Evolutionary conservation across 805 yeast species (phyloP).

Genomic region (Hyphopichia homilentoma): DNA sequence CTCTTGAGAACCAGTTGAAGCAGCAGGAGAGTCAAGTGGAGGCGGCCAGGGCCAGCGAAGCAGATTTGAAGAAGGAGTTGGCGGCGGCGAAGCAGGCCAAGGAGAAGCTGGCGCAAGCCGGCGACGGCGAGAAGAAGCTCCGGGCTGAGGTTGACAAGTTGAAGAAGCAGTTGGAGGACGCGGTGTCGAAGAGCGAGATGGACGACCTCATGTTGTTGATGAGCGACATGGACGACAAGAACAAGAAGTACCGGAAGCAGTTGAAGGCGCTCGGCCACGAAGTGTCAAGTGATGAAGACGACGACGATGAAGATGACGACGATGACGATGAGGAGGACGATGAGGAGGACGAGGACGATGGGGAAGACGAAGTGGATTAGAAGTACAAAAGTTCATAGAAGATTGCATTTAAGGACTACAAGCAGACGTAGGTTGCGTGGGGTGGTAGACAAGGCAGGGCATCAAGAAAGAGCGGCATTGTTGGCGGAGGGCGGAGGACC

Average conservation of each 20-base stretch:
- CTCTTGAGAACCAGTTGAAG: too few species aligned
- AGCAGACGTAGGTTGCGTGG: too few species aligned
- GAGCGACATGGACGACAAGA: constrained; percentile 71
- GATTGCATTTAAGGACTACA: too few species aligned
- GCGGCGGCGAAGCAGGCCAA: too few species aligned
- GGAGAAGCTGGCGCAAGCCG: too few species aligned
- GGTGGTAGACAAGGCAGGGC: too few species aligned
- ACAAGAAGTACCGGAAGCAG: constrained; percentile 50
- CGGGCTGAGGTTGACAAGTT: constrained; percentile 2
- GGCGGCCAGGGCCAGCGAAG: too few species aligned
- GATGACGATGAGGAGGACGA: constrained; percentile 41
- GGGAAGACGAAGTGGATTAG: not conserved
- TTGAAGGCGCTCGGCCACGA: constrained; percentile 54
- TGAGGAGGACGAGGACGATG: constrained; percentile 11
- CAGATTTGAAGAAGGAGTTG: too few species aligned
- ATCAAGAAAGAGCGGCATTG: too few species aligned
- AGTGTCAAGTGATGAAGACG: constrained; percentile 69
- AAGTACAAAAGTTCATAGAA: not conserved
- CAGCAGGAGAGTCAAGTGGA: too few species aligned
- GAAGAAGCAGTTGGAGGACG: constrained; percentile 11
- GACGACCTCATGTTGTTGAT: constrained; percentile 77
- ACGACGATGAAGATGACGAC: constrained; percentile 60
- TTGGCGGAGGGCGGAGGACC: too few species aligned
- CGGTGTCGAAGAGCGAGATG: constrained; percentile 49
- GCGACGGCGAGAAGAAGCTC: constrained; percentile 2